phyloP scores from a whole-genome alignment of 2,329 filamentous ascomycete species.

The Dothideomycetidae sp. region DNA sequence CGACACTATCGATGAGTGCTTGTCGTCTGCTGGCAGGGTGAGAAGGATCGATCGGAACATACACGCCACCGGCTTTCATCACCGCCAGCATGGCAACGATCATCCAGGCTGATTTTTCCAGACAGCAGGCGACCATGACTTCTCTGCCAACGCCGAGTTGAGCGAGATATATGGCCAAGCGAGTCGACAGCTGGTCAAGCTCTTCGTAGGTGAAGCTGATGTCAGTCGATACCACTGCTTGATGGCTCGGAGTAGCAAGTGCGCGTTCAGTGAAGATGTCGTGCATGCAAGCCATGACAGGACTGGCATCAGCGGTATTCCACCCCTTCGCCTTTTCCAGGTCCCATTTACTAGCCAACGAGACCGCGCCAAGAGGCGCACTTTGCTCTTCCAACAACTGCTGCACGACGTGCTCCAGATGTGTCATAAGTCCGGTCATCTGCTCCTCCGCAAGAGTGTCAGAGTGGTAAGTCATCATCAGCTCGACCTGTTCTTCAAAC shows the following conservation, averaged over 20 bases:
- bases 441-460: neutral
- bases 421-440: neutral
- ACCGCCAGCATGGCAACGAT: conserved; percentile 24
- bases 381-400: too few relatives aligned
- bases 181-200: conserved; percentile 1
- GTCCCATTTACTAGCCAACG: neutral
- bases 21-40: conserved; percentile 2
- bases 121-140: conserved; percentile 21
- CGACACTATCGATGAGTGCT: neutral
- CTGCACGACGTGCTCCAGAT: conserved; percentile 1
- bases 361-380: neutral
- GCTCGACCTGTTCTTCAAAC: neutral
- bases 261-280: conserved; percentile 2
- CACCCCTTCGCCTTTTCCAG: neutral
- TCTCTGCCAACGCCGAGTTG: neutral
- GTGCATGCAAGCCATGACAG: conserved; percentile 1
- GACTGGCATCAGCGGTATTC: neutral
- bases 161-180: neutral
- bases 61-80: conserved; percentile 25
- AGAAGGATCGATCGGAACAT: conserved; percentile 13
- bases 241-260: neutral
- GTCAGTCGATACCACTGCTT: conserved; percentile 4
- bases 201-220: conserved; percentile 3
- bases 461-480: neutral
- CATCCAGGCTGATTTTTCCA: conserved; percentile 25